Evolutionary conservation across 345 rosid genomes (phyloP).

Genomic region (Noccaea bulbosa): DNA sequence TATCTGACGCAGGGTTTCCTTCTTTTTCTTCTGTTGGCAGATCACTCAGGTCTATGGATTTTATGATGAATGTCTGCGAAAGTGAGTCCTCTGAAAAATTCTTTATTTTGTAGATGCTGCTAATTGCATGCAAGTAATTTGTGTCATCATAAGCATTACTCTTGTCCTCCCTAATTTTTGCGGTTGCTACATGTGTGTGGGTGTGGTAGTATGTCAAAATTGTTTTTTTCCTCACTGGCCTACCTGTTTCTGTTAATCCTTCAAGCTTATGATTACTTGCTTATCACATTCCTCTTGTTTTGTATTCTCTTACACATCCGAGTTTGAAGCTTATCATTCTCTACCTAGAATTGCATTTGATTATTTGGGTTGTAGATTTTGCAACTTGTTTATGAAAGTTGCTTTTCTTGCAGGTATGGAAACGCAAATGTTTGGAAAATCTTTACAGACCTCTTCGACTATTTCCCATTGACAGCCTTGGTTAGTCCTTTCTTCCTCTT

Average conservation of each 20-base stretch:
- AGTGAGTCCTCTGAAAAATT: slow-evolving; percentile 61
- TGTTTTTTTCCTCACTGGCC: not conserved
- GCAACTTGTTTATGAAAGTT: slow-evolving; percentile 1
- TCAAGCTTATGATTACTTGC: slow-evolving; percentile 29
- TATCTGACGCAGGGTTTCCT: slow-evolving; percentile 26
- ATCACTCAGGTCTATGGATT: slow-evolving; percentile 99
- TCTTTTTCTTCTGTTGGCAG: slow-evolving; percentile 51
- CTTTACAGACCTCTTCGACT: slow-evolving; percentile 92
- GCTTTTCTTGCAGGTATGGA: slow-evolving; percentile 76
- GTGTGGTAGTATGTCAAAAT: not conserved
- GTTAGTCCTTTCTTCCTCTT: slow-evolving; percentile 52
- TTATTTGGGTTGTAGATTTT: slow-evolving; percentile 13
- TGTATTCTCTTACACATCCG: slow-evolving; percentile 3
- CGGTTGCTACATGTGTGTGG: slow-evolving; percentile 8
- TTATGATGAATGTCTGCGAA: slow-evolving; percentile 96
- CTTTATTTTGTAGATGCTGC: slow-evolving; percentile 19
- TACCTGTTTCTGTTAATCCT: slow-evolving; percentile 14
- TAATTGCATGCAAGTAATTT: slow-evolving; percentile 25
- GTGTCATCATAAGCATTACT: slow-evolving; percentile 22
- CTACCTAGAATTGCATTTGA: slow-evolving; percentile 24
- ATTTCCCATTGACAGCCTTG: slow-evolving; percentile 95
- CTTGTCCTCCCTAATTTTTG: not conserved
- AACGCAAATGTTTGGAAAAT: slow-evolving; percentile 93
- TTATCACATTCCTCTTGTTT: not conserved
- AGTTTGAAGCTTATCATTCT: not conserved